Base-by-base conservation (phyloP, 2,329 filamentous ascomycete species). In the Fusarium vanettenii region DNA sequence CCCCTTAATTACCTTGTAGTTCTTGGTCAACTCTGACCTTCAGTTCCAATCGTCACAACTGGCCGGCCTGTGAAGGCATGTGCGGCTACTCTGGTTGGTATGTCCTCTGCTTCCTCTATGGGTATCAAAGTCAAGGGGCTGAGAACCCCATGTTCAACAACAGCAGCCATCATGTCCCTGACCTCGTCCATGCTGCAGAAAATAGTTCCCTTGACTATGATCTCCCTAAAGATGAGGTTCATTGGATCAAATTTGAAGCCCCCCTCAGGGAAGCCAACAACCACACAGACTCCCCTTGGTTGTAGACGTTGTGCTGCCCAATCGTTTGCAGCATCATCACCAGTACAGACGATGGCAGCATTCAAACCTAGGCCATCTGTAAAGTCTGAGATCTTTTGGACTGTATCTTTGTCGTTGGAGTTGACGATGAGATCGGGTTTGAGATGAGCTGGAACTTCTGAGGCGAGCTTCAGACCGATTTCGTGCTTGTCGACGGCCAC, bases 401-500 rank as follows among this genome's bases (percentile, higher is more conserved):
- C 41, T 5, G 72, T 43, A 13, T 74, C 48, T 35, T 57, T 18
- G 6, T 63, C 65, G 13, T 67, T 37, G 25, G 60, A 55, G 25
- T 55, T 35, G 25, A 78, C 59, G 8, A 70, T 45, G 11, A 78
- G 60, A 57, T 78, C 74, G 4, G 76, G 66, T 16, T 61, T 60
- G 56, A 76, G 68, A 37, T 67, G 64, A 22, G 60, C 43, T 13
- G 76, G 76, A 6, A 76, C 64, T 22, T 69, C 64, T 20, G 62
- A 72, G n/a, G 73, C 76, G 27, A 78, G 66, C 37, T 67, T 70
- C 22, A 70, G 29, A 1, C 72, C 74, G 20, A 60, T 43, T 3
- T 72, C 60, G 22, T 64, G 57, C n/a, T 74, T 80, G 48, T 81
- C 80, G 9, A 79, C 68, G 16, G 79, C 78, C 25, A 79, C 67